Percentiles rank a stretch among this genome's conserved stretches.
Conservation (phyloP, 2,329 filamentous ascomycete genomes). For the Parasarocladium wereldwijsianum region DNA sequence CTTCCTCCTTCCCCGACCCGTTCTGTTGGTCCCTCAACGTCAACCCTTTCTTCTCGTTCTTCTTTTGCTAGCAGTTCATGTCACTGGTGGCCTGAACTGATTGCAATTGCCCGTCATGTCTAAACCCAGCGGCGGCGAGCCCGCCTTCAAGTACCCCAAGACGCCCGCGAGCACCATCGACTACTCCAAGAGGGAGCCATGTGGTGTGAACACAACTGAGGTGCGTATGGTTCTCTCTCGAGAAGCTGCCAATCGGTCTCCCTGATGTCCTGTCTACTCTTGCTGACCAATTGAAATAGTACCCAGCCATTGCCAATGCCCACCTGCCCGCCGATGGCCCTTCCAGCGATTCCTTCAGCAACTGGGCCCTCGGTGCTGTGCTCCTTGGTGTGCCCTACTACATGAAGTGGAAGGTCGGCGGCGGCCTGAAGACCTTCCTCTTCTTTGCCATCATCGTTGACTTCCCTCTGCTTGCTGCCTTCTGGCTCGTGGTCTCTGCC, state of each 20-base stretch:
- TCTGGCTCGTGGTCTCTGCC: conserved; percentile 70
- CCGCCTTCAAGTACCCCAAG: too few relatives aligned
- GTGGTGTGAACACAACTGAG: too few relatives aligned
- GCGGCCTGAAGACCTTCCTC: conserved; percentile 77
- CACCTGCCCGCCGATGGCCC: conserved; percentile 82
- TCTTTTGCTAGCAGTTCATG: background rate
- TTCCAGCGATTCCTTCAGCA: conserved; percentile 78
- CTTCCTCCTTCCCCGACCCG: too few relatives aligned
- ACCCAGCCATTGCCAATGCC: conserved; percentile 74
- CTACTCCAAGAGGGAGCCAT: too few relatives aligned
- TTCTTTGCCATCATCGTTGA: conserved; percentile 68
- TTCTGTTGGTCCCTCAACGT: background rate
- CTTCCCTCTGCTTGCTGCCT: conserved; percentile 64
- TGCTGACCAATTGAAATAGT: too few relatives aligned
- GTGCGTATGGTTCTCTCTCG: too few relatives aligned
- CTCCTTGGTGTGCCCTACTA: conserved; percentile 62
- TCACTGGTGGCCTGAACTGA: too few relatives aligned
- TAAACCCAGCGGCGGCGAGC: too few relatives aligned
- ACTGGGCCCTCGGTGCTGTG: conserved; percentile 56
- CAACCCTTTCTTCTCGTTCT: background rate
- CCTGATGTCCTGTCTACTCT: too few relatives aligned
- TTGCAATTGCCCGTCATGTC: too few relatives aligned
- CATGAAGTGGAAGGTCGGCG: conserved; percentile 72
- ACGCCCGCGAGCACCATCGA: too few relatives aligned
- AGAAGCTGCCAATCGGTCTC: too few relatives aligned